Evolutionary conservation across 805 yeast genomes (phyloP), one percentile per base, ranked within the genome.

Genomic region (Wickerhamomyces kurtzmanii): DNA sequence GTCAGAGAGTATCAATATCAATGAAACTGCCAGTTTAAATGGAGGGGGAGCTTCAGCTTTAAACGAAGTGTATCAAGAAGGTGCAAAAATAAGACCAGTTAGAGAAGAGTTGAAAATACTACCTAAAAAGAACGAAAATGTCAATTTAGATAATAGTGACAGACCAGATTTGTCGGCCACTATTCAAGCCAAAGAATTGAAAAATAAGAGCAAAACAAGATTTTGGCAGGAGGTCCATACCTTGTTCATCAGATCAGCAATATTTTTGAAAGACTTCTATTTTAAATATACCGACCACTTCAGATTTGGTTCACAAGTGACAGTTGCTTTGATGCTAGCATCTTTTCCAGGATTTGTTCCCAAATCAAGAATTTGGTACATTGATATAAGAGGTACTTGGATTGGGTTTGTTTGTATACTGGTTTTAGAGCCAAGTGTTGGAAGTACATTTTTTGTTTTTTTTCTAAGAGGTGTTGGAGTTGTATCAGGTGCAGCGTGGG

Each of bases 301-400:
- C 25, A 51, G 62, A 15, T 68, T 62, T 41, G 68, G 70, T 1
- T 40, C 65, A 23, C 71, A 69, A 35, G 57, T 63, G 9, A 51
- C 63, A 0, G 39, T 63, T 20, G 67, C 69, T 1, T 38, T 67
- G 23, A 62, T 65, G 54, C 33, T 65, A 1, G 59, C 65, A 3
- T 62, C 72, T 0, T 65, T 66, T 33, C 74, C 73, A 1, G 68
- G 65, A 61, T 68, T 65, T 37, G 48, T 61, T 20, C 68, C 71
- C 0, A 54, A 56, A 20, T 38, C 62, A 13, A 50, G 72, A 24
- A 43, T 47, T n/a, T 68, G 74, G 74, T 68, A 65, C 34, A 46
- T 45, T n/a, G 53, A 57, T 12, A 54, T 59, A 18, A 55, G 65
- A 34, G 74, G 73, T 23, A 48, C 66, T 2, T 68, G 75, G 75